Base-by-base conservation (phyloP, 2,329 filamentous ascomycete species). In the Pestalotiopsis sp. region DNA sequence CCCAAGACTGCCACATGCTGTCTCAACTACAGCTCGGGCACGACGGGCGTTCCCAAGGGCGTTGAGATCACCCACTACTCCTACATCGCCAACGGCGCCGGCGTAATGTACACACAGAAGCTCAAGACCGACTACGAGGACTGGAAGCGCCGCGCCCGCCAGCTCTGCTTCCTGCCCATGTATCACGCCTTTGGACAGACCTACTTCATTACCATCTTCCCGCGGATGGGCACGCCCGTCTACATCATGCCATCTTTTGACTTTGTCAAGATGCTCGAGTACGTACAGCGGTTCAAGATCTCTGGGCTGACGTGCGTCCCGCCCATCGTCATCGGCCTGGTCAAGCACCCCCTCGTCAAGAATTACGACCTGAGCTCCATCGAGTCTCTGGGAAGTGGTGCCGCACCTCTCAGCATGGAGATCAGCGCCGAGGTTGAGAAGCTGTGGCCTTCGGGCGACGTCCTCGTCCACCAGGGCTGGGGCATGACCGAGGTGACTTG, bases 401-500 rank as follows among this genome's bases (percentile, higher is more conserved):
- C 92, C 1, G 93, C 93, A 6, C 93, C 93, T 1, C 80, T 93
- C 7, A 81, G 83, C 13, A 76, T 75, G n/a, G 88, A 92, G 70
- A 81, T 89, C 3, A 83, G 82, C 67, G 82, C 84, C 12, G 88
- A 91, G 71, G 86, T 89, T 11, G 85, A 91, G 76, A 84, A 81
- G 68, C 75, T 90, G 68, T 90, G 89, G 83, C 79, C 78, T 2
- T 66, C 71, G 31, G 74, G 75, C 3, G 73, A 77, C 1, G 67
- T 85, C 7, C 66, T 72, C 2, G 71, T 86, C 13, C 81, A 82
- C 76, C 93, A 95, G 79, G 93, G 93, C 3, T 97, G 93, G 92
- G 94, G 94, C 4, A 95, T 97, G 93, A 96, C 93, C 1, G 93
- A 96, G 77, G 81, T 87, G 2, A 96, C 93, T 0, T 95, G 93